Percentiles rank a stretch among this genome's conserved stretches.
These are phyloP conservation scores for Collybia sordida DNA, from an alignment of 768 basidiomycete genomes.

Conservation along the genomic window DNA sequence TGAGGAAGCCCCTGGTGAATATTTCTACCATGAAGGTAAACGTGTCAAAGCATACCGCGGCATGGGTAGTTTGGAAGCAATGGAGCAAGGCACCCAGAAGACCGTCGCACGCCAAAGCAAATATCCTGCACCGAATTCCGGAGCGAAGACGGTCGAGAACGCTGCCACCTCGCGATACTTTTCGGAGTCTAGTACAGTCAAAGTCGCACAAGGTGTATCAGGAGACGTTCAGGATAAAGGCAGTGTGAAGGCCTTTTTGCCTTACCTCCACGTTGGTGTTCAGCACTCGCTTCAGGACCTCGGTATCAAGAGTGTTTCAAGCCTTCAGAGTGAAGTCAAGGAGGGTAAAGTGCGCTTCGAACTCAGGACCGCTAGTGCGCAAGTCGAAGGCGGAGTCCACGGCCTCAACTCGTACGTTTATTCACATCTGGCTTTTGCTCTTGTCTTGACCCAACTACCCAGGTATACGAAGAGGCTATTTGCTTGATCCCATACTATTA, in stretches of 20 bases:
- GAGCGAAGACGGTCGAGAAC: conserved; percentile 66
- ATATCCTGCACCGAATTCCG: conserved; percentile 43
- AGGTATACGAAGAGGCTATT: conserved; percentile 42
- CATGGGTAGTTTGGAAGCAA: conserved; percentile 95
- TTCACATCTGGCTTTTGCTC: conserved; percentile 8
- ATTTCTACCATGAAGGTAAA: conserved; percentile 99
- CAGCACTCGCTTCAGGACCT: conserved; percentile 97
- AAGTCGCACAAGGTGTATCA: conserved; percentile 95
- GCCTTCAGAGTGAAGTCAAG: conserved; percentile 65
- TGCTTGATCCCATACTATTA: conserved; percentile 10
- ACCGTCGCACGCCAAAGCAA: conserved; percentile 35
- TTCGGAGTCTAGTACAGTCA: conserved; percentile 88
- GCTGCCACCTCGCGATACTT: conserved; percentile 97
- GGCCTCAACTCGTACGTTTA: conserved; percentile 86
- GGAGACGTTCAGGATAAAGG: conserved; percentile 99
- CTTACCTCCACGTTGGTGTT: conserved; percentile 76
- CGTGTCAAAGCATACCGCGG: conserved; percentile 98
- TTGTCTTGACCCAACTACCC: background rate
- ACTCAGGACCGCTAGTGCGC: conserved; percentile 90
- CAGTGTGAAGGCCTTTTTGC: conserved; percentile 88
- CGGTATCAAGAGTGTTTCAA: conserved; percentile 68
- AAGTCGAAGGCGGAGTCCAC: conserved; percentile 95
- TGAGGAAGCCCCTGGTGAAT: conserved; percentile 96
- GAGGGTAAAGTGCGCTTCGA: conserved; percentile 82
- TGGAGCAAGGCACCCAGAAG: conserved; percentile 71